Percentiles rank a stretch among this genome's conserved stretches.
Evolutionary conservation across 331 rosid genomes (phyloP).

Genomic region (Saraca asoca): DNA sequence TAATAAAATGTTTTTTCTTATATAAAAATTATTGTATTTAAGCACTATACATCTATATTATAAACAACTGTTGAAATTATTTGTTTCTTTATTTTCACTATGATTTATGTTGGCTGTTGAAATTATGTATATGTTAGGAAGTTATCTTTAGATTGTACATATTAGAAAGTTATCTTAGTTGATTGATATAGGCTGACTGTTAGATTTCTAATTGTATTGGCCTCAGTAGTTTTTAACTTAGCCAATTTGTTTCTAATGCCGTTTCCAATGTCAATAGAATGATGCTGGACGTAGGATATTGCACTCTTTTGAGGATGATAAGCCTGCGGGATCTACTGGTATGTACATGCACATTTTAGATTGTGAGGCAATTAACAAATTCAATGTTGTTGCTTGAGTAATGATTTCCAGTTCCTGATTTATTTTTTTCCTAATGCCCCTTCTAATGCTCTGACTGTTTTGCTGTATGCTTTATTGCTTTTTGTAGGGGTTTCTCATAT

Average conservation of each 20-base stretch:
- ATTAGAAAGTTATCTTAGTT: no score
- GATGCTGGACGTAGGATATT: constrained; percentile 49
- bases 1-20: no score
- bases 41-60: not conserved
- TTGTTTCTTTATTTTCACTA: not conserved
- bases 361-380: constrained; percentile 1
- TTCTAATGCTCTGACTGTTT: constrained; percentile 25
- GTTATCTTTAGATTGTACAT: no score
- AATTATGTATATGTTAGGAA: no score
- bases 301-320: constrained; percentile 63
- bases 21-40: not conserved
- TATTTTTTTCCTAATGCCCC: constrained; percentile 2
- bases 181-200: no score
- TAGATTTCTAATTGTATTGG: no score
- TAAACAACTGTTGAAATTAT: constrained; percentile 17
- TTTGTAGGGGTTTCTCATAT: constrained; percentile 56
- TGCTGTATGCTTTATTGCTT: constrained; percentile 37
- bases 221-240: constrained; percentile 6
- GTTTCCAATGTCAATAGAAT: constrained; percentile 48
- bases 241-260: constrained; percentile 36
- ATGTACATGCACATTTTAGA: constrained; percentile 39
- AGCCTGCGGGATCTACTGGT: constrained; percentile 57
- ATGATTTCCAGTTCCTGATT: not conserved
- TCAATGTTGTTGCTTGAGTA: constrained; percentile 14
- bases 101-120: constrained; percentile 8